Evolutionary conservation across 345 rosid genomes (phyloP).

Genomic region (Brassica incana): DNA sequence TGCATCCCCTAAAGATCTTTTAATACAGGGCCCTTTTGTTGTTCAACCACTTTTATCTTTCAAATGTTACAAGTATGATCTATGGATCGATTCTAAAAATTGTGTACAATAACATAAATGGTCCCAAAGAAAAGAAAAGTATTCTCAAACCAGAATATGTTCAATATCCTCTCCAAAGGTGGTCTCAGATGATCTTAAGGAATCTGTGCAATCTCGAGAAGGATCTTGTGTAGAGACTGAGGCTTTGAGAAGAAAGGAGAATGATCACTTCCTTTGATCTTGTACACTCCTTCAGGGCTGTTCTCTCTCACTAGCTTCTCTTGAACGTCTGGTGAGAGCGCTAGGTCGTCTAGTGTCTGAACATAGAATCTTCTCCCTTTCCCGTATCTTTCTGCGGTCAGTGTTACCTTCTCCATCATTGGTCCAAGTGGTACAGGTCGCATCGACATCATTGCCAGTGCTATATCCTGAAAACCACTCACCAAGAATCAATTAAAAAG

Average conservation of each 20-base stretch:
- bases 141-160: slow-evolving; percentile 1
- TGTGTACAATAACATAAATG: slow-evolving; percentile 4
- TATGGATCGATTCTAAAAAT: slow-evolving; percentile 12
- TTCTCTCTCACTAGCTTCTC: slow-evolving; percentile 86
- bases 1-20: slow-evolving; percentile 30
- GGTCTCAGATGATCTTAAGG: slow-evolving; percentile 38
- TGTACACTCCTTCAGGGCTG: slow-evolving; percentile 89
- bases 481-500: background rate
- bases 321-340: slow-evolving; percentile 90
- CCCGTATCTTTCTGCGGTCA: slow-evolving; percentile 70
- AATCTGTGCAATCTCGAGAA: slow-evolving; percentile 81
- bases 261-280: slow-evolving; percentile 97
- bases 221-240: slow-evolving; percentile 85
- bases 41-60: slow-evolving; percentile 22
- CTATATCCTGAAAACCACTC: slow-evolving; percentile 68
- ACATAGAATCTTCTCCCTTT: slow-evolving; percentile 71
- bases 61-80: slow-evolving; percentile 24
- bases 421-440: slow-evolving; percentile 87
- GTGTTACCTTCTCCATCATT: slow-evolving; percentile 74
- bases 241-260: slow-evolving; percentile 98
- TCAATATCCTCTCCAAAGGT: background rate
- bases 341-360: slow-evolving; percentile 86
- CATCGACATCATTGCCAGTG: slow-evolving; percentile 94
- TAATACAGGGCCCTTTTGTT: slow-evolving; percentile 26
- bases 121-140: slow-evolving; percentile 12